phyloP scores from a whole-genome alignment of 208 protist genomes.

The Vickermania ingenoplastis region DNA sequence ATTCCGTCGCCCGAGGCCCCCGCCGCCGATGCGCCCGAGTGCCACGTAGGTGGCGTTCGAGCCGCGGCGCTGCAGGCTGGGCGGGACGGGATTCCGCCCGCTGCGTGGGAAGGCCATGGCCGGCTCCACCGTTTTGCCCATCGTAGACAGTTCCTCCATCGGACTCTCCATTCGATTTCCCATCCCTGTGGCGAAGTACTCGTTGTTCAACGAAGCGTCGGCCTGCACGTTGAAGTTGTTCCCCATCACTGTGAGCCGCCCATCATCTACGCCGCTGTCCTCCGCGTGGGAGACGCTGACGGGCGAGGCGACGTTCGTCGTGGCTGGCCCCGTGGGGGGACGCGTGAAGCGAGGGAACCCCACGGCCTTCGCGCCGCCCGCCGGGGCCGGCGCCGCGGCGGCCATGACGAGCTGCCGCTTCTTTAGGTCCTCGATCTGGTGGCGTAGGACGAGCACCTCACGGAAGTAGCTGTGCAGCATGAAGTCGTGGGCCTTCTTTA shows the following conservation, averaged over 20 bases:
- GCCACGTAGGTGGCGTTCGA: background rate
- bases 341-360: constrained; percentile 1
- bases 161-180: background rate
- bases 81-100: background rate
- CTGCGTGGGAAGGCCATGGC: background rate
- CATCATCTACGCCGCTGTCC: background rate
- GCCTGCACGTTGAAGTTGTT: background rate
- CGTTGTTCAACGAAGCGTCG: too few relatives aligned
- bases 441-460: constrained; percentile 65
- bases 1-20: constrained; percentile 1
- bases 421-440: constrained; percentile 12
- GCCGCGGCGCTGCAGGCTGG: background rate
- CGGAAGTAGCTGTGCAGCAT: constrained; percentile 81
- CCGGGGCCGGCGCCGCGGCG: background rate
- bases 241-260: background rate
- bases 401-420: background rate
- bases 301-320: background rate
- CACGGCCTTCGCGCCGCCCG: background rate
- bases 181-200: background rate
- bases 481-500: constrained; percentile 36
- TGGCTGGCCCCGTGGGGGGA: background rate
- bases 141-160: constrained; percentile 4
- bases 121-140: background rate
- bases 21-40: background rate
- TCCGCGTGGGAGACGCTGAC: background rate